A percentile compares a stretch with the other conserved stretches of the same genome.
phyloP scores from a whole-genome alignment of 2,329 filamentous ascomycete species.

The Aureobasidium subglaciale region DNA sequence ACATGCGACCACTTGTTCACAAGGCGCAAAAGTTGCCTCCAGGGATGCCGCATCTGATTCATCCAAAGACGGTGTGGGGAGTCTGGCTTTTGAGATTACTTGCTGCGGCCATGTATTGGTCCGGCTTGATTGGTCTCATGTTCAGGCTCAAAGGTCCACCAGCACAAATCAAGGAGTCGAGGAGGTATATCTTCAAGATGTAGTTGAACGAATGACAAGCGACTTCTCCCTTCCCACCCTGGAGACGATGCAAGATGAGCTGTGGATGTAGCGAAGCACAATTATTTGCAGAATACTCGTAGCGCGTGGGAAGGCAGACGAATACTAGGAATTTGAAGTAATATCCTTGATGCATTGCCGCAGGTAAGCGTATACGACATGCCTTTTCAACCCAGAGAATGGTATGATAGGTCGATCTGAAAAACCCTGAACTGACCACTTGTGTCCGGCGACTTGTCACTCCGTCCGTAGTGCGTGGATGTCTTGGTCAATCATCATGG shows the following conservation, averaged over 20 bases:
- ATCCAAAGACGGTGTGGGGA: constrained; percentile 23
- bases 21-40: constrained; percentile 26
- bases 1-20: constrained; percentile 23
- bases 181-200: background rate
- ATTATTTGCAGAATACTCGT: too few species aligned
- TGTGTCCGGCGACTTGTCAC: constrained; percentile 8
- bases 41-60: constrained; percentile 23
- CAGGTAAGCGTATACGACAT: background rate
- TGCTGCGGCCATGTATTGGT: background rate
- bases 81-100: constrained; percentile 19
- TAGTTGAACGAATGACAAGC: too few species aligned
- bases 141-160: constrained; percentile 18
- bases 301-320: too few species aligned
- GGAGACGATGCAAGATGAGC: too few species aligned
- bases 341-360: too few species aligned
- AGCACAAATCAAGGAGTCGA: background rate
- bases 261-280: too few species aligned
- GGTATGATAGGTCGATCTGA: constrained; percentile 5
- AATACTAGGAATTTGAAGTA: too few species aligned
- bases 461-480: constrained; percentile 5
- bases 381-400: background rate
- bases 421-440: background rate
- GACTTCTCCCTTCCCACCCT: too few species aligned
- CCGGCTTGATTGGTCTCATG: constrained; percentile 18
- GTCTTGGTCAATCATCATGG: constrained; percentile 1